Conservation (phyloP, 108 stramenopile species). For the Cyclotella atomus region DNA sequence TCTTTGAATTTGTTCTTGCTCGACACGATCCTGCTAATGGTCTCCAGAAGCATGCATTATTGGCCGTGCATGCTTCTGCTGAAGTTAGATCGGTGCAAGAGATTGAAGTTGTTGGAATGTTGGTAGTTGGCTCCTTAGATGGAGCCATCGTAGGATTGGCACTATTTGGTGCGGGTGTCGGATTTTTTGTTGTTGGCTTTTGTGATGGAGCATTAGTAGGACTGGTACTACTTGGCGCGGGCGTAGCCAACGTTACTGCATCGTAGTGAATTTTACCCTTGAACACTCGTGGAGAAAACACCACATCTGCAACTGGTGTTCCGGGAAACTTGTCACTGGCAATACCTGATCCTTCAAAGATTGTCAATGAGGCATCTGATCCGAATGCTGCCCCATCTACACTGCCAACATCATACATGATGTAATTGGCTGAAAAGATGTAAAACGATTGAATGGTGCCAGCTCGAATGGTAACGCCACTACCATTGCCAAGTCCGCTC, state of each 20-base stretch:
- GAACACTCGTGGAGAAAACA: slow-evolving; percentile 2
- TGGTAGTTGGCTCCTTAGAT: neutral
- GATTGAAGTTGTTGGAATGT: neutral
- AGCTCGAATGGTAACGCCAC: slow-evolving; percentile 2
- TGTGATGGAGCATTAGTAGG: slow-evolving; percentile 1
- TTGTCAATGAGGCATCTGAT: neutral
- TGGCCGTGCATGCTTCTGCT: neutral
- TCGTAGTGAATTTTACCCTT: neutral
- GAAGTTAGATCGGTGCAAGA: neutral
- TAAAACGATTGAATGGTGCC: slow-evolving; percentile 16
- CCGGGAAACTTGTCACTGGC: neutral
- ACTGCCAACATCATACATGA: slow-evolving; percentile 20
- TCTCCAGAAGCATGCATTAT: too few species aligned
- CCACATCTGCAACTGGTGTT: neutral
- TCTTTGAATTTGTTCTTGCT: too few species aligned
- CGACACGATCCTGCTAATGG: too few species aligned
- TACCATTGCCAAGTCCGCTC: slow-evolving; percentile 8
- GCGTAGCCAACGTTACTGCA: neutral
- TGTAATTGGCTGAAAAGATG: neutral
- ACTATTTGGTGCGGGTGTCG: too few species aligned
- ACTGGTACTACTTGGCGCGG: neutral
- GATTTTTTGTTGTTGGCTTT: neutral
- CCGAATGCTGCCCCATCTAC: slow-evolving; percentile 1
- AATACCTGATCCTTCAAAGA: slow-evolving; percentile 20
- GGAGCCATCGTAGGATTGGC: neutral